Evolutionary conservation across 208 protist species (phyloP), one percentile per base, ranked within the genome.

Genomic region (Histomonas meleagridis): DNA sequence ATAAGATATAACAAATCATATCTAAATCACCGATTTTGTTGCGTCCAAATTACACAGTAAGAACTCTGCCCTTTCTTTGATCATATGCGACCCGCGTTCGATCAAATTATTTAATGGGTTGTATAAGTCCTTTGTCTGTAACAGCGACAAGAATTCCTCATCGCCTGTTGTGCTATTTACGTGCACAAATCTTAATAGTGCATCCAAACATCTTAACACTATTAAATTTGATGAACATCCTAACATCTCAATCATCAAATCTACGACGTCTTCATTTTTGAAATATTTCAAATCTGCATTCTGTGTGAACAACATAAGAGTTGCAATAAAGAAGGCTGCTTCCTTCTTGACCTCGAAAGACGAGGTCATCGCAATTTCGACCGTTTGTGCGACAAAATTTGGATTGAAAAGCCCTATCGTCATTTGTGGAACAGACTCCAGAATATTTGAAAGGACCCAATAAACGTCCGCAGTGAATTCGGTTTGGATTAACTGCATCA

Each of bases 171-270:
- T n/a, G n/a, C n/a, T n/a, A n/a, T n/a, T n/a, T n/a, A n/a, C n/a
- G n/a, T n/a, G n/a, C n/a, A n/a, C n/a, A n/a, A 86, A 55, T 14
- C 46, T 51, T 26, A 51, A 18, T n/a, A 86, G 32, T 5, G 46
- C 76, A 18, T 86, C 76, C 21, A 86, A 16, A 28, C 76, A 86
- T 1, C 40, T 28, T 26, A 53, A 46, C 7, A 86, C 46, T 5
- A 48, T 86, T 1, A 48, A 16, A 18, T 38, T 51, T 38, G 38
- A 40, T 38, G 26, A 18, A 16, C 46, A 55, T 5, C 26, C 46
- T 26, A 86, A 46, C 76, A 86, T 86, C 55, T 86, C 76, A 16
- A 51, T 12, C 10, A 86, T 86, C 16, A 86, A 55, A 86, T 86
- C 76, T 10, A 86, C 9, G 26, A 55, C 32, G 18, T 51, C 40